Conservation (phyloP, 2,329 filamentous ascomycete species). For the Cytospora piceicola region DNA sequence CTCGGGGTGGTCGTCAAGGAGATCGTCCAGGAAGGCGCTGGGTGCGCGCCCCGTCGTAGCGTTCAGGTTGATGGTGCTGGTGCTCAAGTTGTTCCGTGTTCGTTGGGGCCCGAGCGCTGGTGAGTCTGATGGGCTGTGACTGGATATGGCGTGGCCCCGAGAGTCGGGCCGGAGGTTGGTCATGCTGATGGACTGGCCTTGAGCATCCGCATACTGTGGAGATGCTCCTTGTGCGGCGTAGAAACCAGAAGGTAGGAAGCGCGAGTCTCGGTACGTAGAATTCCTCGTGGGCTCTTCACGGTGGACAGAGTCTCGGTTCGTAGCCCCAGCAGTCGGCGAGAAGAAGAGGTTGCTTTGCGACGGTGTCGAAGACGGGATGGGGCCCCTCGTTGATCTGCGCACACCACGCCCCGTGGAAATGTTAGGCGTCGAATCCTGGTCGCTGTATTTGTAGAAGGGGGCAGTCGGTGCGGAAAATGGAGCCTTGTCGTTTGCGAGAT, state of each 20-base stretch:
- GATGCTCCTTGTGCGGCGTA: slow-evolving; percentile 73
- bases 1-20: slow-evolving; percentile 75
- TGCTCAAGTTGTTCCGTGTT: slow-evolving; percentile 52
- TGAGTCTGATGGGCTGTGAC: slow-evolving; percentile 66
- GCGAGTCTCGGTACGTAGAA: slow-evolving; percentile 66
- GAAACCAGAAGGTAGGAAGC: slow-evolving; percentile 89
- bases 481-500: slow-evolving; percentile 70
- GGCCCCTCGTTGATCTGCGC: slow-evolving; percentile 56
- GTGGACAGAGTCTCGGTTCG: slow-evolving; percentile 33
- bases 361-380: slow-evolving; percentile 58
- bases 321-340: slow-evolving; percentile 80
- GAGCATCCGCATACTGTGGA: slow-evolving; percentile 52
- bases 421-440: slow-evolving; percentile 60
- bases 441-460: slow-evolving; percentile 68
- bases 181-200: slow-evolving; percentile 61
- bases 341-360: slow-evolving; percentile 84
- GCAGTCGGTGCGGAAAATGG: slow-evolving; percentile 61
- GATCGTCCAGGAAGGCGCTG: slow-evolving; percentile 86
- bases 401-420: slow-evolving; percentile 53
- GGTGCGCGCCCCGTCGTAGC: slow-evolving; percentile 74
- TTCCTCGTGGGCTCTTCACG: slow-evolving; percentile 23
- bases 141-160: slow-evolving; percentile 52
- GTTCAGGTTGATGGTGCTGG: slow-evolving; percentile 69
- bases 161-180: slow-evolving; percentile 65
- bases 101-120: slow-evolving; percentile 57